Conservation (phyloP, 257 asterid species). For the Avicennia marina region DNA sequence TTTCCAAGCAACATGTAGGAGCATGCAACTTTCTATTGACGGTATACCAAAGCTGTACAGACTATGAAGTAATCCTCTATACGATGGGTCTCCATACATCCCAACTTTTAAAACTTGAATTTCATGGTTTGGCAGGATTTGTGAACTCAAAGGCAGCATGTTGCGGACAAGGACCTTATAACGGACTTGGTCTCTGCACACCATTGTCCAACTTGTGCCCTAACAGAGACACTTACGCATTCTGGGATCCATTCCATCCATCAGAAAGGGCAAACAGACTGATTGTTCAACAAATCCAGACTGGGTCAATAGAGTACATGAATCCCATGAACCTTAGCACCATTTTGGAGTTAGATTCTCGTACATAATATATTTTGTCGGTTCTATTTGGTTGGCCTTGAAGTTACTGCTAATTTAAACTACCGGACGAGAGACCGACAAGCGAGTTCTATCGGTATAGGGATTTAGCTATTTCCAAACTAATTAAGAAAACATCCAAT, state of each 20-base stretch:
- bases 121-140: slow-evolving; percentile 33
- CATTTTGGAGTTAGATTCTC: slow-evolving; percentile 50
- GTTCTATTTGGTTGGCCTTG: too few species aligned
- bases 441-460: too few species aligned
- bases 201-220: slow-evolving; percentile 48
- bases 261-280: slow-evolving; percentile 53
- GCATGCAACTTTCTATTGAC: too few species aligned
- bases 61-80: background rate
- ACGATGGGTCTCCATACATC: too few species aligned
- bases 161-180: slow-evolving; percentile 64
- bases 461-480: too few species aligned
- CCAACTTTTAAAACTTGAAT: too few species aligned
- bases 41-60: background rate
- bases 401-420: too few species aligned
- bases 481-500: too few species aligned
- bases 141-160: slow-evolving; percentile 58
- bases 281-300: slow-evolving; percentile 41
- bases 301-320: slow-evolving; percentile 53
- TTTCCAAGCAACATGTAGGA: too few species aligned
- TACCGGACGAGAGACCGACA: too few species aligned
- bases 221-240: slow-evolving; percentile 52
- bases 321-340: slow-evolving; percentile 69
- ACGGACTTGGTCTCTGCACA: slow-evolving; percentile 58
- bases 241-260: slow-evolving; percentile 73
- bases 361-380: background rate